Base-by-base conservation (phyloP, 805 yeast species). In the Kodamaea restingae region DNA sequence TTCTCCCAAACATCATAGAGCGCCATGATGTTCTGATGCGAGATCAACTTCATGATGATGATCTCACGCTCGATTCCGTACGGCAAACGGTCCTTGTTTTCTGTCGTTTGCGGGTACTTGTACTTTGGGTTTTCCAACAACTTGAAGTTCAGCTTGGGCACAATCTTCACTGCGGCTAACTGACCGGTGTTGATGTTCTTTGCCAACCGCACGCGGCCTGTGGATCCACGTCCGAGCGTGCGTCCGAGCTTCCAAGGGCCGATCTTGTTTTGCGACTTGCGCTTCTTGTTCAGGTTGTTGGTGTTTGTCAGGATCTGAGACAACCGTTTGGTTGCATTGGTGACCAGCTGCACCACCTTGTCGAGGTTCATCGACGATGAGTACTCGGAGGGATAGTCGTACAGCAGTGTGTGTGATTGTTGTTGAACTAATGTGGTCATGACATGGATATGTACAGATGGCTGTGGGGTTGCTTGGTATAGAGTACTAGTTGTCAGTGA, bases 191-290 rank as follows among this genome's bases (percentile, higher is more conserved):
- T 75, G 31, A 80, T 75, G 58, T 93, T 95, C 50, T 88, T 83
- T 11, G 98, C 98, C 40, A 93, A 71, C 43, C 96, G 71, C 12
- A 93, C 98, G 45, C 97, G 76, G 17, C 98, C 98, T 1, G 96
- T 87, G 10, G 95, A 84, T n/a, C 98, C 98, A 43, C 95, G 75
- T 17, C 98, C 98, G 37, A 93, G 68, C 2, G 98, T 93, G 49
- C 91, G 76, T 20, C 98, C 98, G 26, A 93, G 69, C 56, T 88
- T 85, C 98, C 98, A 93, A 2, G 98, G 97, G 2, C 98, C 98
- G 32, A 93, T 81, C 49, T 78, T 73, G 47, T 75, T 73, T 50
- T 74, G 79, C 38, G 60, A 50, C 42, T 65, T 60, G 33, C 71
- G 69, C 61, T 53, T 76, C 59, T 65, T 62, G 39, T 58, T 58